A percentile compares a stretch with the other conserved stretches of the same genome.
phyloP scores from a whole-genome alignment of 495 filamentous ascomycete species.

The Penicillium goetzii region DNA sequence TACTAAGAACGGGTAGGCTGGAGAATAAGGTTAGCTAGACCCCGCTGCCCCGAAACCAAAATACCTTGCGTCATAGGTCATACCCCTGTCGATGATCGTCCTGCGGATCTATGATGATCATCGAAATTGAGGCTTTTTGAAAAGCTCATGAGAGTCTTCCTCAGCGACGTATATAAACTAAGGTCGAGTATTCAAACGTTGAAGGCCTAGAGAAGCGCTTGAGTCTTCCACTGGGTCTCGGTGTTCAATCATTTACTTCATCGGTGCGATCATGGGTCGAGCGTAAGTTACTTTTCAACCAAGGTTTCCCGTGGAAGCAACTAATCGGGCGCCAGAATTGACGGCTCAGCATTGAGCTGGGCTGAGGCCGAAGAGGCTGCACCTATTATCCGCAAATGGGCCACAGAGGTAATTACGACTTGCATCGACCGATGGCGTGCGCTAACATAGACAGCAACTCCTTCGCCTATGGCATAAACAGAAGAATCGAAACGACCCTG shows the following conservation, averaged over 20 bases:
- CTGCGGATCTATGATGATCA: neutral
- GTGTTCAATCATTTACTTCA: neutral
- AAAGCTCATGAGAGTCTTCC: neutral
- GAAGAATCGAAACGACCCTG: conserved; percentile 1
- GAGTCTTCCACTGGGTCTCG: neutral
- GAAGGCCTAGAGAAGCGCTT: neutral
- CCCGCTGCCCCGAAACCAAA: neutral
- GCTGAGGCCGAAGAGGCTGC: conserved; percentile 3
- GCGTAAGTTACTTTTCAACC: neutral
- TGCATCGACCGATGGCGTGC: neutral
- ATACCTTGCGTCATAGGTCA: conserved; percentile 1
- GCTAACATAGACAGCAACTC: neutral
- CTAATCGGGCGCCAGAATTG: neutral
- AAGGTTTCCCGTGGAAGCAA: neutral
- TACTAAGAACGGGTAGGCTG: neutral
- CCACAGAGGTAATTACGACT: neutral
- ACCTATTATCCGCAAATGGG: conserved; percentile 2
- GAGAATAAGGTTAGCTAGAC: conserved; percentile 1
- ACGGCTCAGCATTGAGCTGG: conserved; percentile 3
- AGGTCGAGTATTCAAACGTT: neutral
- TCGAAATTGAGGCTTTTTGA: neutral
- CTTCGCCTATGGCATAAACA: conserved; percentile 1
- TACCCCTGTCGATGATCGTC: conserved; percentile 4
- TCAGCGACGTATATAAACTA: neutral
- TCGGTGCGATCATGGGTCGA: neutral